A percentile compares a stretch with the other conserved stretches of the same genome.
These are phyloP conservation scores for Sphaerobolus stellatus DNA, from an alignment of 1,284 basidiomycete genomes.

Conservation along the genomic window DNA sequence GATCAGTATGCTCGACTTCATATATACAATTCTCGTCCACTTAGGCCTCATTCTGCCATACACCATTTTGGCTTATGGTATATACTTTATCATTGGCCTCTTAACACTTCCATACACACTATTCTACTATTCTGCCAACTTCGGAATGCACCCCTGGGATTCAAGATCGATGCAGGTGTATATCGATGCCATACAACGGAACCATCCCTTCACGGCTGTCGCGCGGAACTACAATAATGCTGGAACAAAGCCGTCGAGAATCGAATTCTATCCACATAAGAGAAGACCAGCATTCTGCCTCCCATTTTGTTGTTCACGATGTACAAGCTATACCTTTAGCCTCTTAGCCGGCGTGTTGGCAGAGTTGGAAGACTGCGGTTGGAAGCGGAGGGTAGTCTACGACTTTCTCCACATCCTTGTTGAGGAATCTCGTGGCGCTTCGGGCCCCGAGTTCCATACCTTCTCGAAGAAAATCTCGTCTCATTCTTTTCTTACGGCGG, in stretches of 20 bases:
- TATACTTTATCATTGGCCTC: background rate
- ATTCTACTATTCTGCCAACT: background rate
- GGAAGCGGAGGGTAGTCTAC: background rate
- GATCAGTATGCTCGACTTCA: background rate
- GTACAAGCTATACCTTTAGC: slow-evolving; percentile 59
- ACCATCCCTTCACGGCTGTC: slow-evolving; percentile 96
- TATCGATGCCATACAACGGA: background rate
- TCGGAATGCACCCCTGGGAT: background rate
- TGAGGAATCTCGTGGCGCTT: background rate
- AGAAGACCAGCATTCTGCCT: background rate
- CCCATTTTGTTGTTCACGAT: too few relatives aligned
- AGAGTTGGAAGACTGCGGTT: background rate
- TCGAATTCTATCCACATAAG: background rate
- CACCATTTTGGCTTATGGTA: background rate
- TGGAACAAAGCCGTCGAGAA: background rate
- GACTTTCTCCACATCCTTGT: background rate
- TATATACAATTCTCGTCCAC: background rate
- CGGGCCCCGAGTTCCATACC: background rate
- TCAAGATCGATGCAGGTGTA: background rate
- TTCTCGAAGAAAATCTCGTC: background rate
- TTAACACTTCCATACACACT: background rate
- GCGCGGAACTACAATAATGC: slow-evolving; percentile 99
- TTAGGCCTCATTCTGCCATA: background rate
- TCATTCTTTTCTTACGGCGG: background rate
- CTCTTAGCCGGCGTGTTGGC: background rate